phyloP scores from a whole-genome alignment of 2,329 filamentous ascomycete species.

The Volutella citrinella region DNA sequence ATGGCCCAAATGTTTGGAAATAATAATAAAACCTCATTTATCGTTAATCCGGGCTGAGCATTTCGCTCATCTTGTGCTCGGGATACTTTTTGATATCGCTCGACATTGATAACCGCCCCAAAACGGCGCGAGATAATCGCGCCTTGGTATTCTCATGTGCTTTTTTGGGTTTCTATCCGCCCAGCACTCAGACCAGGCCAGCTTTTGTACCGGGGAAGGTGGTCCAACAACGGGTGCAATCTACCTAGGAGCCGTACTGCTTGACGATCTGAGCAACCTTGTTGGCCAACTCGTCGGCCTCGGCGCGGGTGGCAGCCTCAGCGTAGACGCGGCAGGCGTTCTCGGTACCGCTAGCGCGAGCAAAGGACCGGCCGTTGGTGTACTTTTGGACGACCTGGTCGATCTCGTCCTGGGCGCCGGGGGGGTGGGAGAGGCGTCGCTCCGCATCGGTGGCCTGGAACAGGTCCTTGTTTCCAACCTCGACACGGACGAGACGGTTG shows the following conservation, averaged over 20 bases:
- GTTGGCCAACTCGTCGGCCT: slow-evolving; percentile 86
- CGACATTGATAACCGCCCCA: too few species aligned
- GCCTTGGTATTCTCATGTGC: too few species aligned
- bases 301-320: slow-evolving; percentile 83
- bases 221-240: too few species aligned
- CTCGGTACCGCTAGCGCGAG: slow-evolving; percentile 89
- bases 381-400: slow-evolving; percentile 88
- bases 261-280: slow-evolving; percentile 77
- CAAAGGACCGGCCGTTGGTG: slow-evolving; percentile 84
- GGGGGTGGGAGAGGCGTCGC: slow-evolving; percentile 76
- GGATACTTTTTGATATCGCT: too few species aligned
- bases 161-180: too few species aligned
- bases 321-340: slow-evolving; percentile 96
- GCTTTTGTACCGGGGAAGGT: too few species aligned
- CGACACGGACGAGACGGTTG: slow-evolving; percentile 90
- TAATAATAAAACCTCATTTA: too few species aligned
- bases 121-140: too few species aligned
- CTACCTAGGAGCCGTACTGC: slow-evolving; percentile 42
- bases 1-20: too few species aligned
- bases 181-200: too few species aligned
- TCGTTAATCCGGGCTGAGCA: slow-evolving; percentile 10
- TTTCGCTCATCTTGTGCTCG: too few species aligned
- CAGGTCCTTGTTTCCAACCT: slow-evolving; percentile 81
- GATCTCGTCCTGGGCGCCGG: slow-evolving; percentile 79
- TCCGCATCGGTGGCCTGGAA: slow-evolving; percentile 94